These are phyloP conservation scores for Wickerhamiella vanderwaltii DNA, from an alignment of 805 yeast genomes.

Conservation along the genomic window DNA sequence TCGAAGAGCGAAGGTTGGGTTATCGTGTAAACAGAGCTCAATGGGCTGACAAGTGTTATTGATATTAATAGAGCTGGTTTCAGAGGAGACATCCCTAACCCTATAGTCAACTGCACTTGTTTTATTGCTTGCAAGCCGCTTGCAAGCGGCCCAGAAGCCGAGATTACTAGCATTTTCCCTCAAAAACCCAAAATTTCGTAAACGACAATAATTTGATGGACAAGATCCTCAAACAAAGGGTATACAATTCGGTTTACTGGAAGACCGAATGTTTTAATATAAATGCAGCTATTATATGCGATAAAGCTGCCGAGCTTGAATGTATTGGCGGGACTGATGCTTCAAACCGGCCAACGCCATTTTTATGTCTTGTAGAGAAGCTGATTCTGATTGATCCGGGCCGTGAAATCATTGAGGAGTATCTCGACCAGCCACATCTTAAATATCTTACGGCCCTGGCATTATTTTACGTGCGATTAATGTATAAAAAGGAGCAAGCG, in stretches of 20 bases:
- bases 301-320: constrained; percentile 34
- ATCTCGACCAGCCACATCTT: constrained; percentile 53
- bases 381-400: constrained; percentile 66
- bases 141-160: no score
- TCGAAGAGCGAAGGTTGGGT: no score
- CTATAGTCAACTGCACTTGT: no score
- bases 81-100: no score
- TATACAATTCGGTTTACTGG: constrained; percentile 47
- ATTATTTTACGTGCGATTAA: constrained; percentile 45
- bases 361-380: constrained; percentile 64
- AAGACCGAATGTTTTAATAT: constrained; percentile 42
- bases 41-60: no score
- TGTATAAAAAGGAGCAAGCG: constrained; percentile 35
- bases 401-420: constrained; percentile 41
- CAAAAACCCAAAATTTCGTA: no score
- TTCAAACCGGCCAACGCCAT: constrained; percentile 50
- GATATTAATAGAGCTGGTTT: no score
- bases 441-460: constrained; percentile 64
- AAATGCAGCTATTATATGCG: constrained; percentile 39
- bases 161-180: no score
- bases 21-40: no score
- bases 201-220: constrained; percentile 36
- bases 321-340: constrained; percentile 49
- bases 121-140: no score
- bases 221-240: constrained; percentile 45